Base-by-base conservation (phyloP, 352 stramenopile species). In the Phytophthora sp. region DNA sequence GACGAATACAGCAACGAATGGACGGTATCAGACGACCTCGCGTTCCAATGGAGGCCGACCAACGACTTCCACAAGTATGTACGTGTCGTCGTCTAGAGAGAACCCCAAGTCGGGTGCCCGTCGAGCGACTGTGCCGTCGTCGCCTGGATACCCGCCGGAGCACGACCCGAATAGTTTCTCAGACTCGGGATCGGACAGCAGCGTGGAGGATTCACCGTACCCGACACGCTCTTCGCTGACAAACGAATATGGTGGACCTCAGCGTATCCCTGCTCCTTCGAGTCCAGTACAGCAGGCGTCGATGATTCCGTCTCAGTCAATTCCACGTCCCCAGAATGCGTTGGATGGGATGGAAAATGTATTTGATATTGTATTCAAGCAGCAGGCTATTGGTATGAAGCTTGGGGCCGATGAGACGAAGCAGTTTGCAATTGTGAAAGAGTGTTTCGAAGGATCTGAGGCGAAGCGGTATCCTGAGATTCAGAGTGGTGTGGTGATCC, bases 281-380 rank as follows among this genome's bases (percentile, higher is more conserved):
- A 69, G 70, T 66, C 57, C 65, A 16, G 57, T 67, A 18, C 36
- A 76, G 11, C 36, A 76, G 51, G 57, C 74, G 38, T 44, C 72
- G 12, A 58, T 65, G 45, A 35, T 69, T 26, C 55, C 63, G 29
- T 71, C 68, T 27, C 69, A 74, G 29, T 68, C 74, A 15, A 18
- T 75, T 52, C 47, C 63, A 54, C 33, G 60, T 21, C 21, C 56
- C 16, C 49, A 58, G 9, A 88, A 82, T 6, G 52, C 61, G 5
- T 39, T 90, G 21, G 75, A 93, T 36, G 76, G 78, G 20, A 84
- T 94, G 67, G 80, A 93, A 23, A 86, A 85, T 41, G 77, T 93
- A 12, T 94, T 94, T 41, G 86, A 94, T 57, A 86, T 94, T 64
- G 86, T 94, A 31, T 94, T 94, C 73, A 91, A 90, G 69, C 84